Evolutionary conservation across 1,284 basidiomycete species (phyloP), one percentile per base, ranked within the genome.

Genomic region (Gastroboletus turbinatus): DNA sequence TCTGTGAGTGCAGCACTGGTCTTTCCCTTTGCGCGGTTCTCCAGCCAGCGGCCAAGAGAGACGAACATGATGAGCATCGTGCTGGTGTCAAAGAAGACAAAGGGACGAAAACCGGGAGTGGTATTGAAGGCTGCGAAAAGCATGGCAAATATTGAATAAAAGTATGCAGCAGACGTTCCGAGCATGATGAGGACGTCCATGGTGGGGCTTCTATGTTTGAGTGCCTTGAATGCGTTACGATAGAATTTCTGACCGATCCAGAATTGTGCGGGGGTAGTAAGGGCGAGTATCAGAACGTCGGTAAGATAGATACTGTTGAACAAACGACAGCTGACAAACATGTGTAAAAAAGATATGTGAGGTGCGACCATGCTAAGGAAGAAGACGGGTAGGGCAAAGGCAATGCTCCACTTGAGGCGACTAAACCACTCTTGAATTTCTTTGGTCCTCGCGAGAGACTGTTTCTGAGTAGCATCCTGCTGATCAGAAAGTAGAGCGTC

Each of bases 61-160:
- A 98, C 92, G 70, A 99, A 99, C 74, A 90, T 94, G 80, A 99
- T 92, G 56, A 99, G 79, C 97, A 99, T 99, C 17, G 96, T 97
- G 66, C 92, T 96, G 2, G 97, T 99, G 75, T 99, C 97, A 75
- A 99, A 99, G 77, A 98, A 99, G 32, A 95, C 86, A 68, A 91
- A 84, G 1, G 97, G 96, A 36, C 83, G 86, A 69, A 82, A 92
- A 53, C 83, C 82, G 0, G 85, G 78, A 6, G 84, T 80, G 4
- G 75, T 69, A 65, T 84, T 82, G 75, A 90, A 84, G 23, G 84
- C 78, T 35, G 88, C 85, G 46, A 80, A 78, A 62, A 91, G 61
- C 79, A 98, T 84, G 50, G 83, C 74, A 55, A 86, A 75, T 38
- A 94, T 65, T 4, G 96, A 98, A 75, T 98, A 99, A 61, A 85